Evolutionary conservation across 345 rosid genomes (phyloP).

Genomic region (Sisymbrium irio): DNA sequence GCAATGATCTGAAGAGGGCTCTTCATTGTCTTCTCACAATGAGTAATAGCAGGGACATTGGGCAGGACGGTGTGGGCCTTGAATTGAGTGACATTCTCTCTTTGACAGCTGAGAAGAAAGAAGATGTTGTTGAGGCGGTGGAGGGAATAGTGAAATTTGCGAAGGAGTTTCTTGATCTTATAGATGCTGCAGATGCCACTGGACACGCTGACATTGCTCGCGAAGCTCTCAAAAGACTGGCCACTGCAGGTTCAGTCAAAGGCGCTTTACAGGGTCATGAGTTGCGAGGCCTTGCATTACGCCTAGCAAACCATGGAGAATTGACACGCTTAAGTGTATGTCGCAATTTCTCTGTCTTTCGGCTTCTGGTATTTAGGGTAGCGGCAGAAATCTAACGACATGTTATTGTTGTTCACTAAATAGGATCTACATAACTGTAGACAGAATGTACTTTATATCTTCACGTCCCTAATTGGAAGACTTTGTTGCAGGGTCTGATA

Average conservation of each 20-base stretch:
- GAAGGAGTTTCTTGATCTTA: constrained; percentile 91
- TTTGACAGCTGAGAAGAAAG: constrained; percentile 77
- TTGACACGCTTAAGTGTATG: constrained; percentile 84
- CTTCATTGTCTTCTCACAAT: constrained; percentile 94
- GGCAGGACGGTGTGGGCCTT: constrained; percentile 71
- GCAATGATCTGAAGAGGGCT: constrained; percentile 97
- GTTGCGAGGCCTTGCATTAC: constrained; percentile 87
- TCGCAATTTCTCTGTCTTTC: constrained; percentile 11
- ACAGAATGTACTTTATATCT: background rate
- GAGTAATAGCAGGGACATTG: constrained; percentile 96
- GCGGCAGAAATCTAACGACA: background rate
- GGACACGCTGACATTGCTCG: constrained; percentile 90
- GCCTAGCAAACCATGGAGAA: constrained; percentile 98
- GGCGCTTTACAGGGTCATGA: constrained; percentile 92
- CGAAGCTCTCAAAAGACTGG: constrained; percentile 92
- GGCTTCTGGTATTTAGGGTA: background rate
- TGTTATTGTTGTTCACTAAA: background rate
- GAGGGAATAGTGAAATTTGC: constrained; percentile 90
- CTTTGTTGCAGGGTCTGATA: constrained; percentile 64
- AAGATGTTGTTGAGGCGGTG: constrained; percentile 89
- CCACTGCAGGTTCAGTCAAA: constrained; percentile 94
- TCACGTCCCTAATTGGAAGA: background rate
- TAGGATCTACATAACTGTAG: background rate
- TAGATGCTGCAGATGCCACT: constrained; percentile 99
- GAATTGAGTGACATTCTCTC: constrained; percentile 85